Evolutionary conservation across 2,329 filamentous ascomycete species (phyloP).

Genomic region (Penicillium digitatum): DNA sequence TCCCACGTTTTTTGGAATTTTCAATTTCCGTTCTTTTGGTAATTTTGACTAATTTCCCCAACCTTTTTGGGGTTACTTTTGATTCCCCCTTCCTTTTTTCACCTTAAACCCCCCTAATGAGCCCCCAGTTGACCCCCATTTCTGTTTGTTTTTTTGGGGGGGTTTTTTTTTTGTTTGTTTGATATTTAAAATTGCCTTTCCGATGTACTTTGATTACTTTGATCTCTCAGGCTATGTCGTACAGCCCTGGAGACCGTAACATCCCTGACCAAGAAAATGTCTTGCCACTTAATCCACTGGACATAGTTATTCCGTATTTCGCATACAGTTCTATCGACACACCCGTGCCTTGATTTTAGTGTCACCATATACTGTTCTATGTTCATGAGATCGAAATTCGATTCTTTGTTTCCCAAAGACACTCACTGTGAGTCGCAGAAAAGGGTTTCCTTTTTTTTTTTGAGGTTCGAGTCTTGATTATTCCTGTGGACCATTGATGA

Average conservation of each 20-base stretch:
- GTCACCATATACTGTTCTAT: neutral
- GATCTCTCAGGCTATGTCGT: neutral
- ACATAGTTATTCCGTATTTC: too few species aligned
- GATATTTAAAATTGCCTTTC: neutral
- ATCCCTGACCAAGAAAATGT: neutral
- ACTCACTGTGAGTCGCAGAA: neutral
- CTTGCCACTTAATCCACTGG: neutral
- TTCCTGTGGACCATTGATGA: slow-evolving; percentile 5
- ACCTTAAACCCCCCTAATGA: neutral
- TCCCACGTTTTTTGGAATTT: slow-evolving; percentile 1
- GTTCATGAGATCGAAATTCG: neutral
- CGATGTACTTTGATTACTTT: too few species aligned
- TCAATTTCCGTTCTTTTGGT: slow-evolving; percentile 2
- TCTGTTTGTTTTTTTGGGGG: too few species aligned
- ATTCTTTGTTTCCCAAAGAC: neutral
- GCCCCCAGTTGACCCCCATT: neutral
- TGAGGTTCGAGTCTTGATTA: slow-evolving; percentile 1
- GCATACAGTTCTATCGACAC: too few species aligned
- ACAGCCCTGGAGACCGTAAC: neutral
- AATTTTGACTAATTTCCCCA: slow-evolving; percentile 3
- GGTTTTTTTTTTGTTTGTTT: too few species aligned
- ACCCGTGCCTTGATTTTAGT: too few species aligned
- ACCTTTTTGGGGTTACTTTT: slow-evolving; percentile 4
- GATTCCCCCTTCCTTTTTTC: neutral
- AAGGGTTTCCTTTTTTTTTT: neutral